These are phyloP conservation scores for Aspergillus pseudonomiae DNA, from an alignment of 2,329 filamentous ascomycete genomes.

Conservation along the genomic window DNA sequence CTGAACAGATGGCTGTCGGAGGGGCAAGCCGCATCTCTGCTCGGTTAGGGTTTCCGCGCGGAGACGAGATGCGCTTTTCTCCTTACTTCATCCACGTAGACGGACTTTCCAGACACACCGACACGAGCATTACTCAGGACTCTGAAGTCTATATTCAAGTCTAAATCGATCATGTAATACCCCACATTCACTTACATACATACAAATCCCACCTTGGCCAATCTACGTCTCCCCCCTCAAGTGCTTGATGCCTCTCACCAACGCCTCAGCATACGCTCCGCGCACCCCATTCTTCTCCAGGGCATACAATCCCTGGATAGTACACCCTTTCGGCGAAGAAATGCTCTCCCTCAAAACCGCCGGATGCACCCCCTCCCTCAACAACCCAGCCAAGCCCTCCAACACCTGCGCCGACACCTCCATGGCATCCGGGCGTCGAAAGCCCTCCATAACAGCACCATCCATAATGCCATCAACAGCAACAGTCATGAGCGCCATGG, in stretches of 20 bases:
- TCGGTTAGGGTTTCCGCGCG: slow-evolving; percentile 14
- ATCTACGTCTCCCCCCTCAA: slow-evolving; percentile 23
- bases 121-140: background rate
- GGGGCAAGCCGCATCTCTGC: slow-evolving; percentile 1
- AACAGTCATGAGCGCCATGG: slow-evolving; percentile 62
- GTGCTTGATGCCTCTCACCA: slow-evolving; percentile 40
- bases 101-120: too few species aligned
- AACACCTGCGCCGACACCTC: slow-evolving; percentile 65
- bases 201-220: background rate
- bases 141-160: background rate
- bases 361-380: slow-evolving; percentile 63
- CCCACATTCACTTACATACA: background rate
- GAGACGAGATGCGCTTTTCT: background rate
- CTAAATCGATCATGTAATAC: background rate
- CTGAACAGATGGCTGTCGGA: slow-evolving; percentile 6
- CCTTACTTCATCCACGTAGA: background rate
- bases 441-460: slow-evolving; percentile 64
- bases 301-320: slow-evolving; percentile 62
- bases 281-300: slow-evolving; percentile 62
- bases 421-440: slow-evolving; percentile 62
- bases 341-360: slow-evolving; percentile 64
- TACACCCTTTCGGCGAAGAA: slow-evolving; percentile 64
- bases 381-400: slow-evolving; percentile 59
- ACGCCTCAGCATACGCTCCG: slow-evolving; percentile 56
- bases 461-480: slow-evolving; percentile 64